Evolutionary conservation across 176 grass and related monocot species (phyloP), one percentile per base, ranked within the genome.

Genomic region (Cenchrus fungigraminus): DNA sequence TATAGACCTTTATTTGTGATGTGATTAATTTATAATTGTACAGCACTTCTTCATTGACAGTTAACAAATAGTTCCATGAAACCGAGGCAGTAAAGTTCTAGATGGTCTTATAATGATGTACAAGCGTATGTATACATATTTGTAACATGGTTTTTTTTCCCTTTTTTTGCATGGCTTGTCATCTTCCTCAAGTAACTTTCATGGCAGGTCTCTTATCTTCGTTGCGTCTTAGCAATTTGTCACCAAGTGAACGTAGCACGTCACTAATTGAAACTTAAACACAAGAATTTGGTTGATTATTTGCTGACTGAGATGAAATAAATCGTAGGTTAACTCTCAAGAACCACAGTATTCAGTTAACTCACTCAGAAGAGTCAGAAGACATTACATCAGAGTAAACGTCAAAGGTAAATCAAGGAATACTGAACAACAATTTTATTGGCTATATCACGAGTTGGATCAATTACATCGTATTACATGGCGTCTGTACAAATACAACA

Each of bases 1-100:
- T 22, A n/a, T 73, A 81, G 71, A 66, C 73, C 53, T 64, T 3
- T 67, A 47, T 71, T 71, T 72, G 32, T 84, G 65, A 50, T 12
- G 31, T 69, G 16, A 25, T 66, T 62, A 65, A 84, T 77, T 81
- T 87, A 47, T 82, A 5, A 0, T 28, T 88, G 82, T 76, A 92
- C 74, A 85, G 22, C 58, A 68, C 40, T 32, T 53, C 12, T 65
- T 82, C 1, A 32, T 22, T 71, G 10, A 73, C 13, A 59, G 51
- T 51, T 82, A 13, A 55, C 65, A 66, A 58, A 71, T 28, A 14
- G 44, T 77, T 79, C 45, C 58, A 57, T 12, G 20, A 9, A 7
- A 20, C 9, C 44, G 19, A 71, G 45, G 6, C 40, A 5, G 17
- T 82, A 34, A 76, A 75, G 37, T 13, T 67, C 60, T 87, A 69